phyloP scores from a whole-genome alignment of 2,329 filamentous ascomycete species.

The Stachybotrys echinatus region DNA sequence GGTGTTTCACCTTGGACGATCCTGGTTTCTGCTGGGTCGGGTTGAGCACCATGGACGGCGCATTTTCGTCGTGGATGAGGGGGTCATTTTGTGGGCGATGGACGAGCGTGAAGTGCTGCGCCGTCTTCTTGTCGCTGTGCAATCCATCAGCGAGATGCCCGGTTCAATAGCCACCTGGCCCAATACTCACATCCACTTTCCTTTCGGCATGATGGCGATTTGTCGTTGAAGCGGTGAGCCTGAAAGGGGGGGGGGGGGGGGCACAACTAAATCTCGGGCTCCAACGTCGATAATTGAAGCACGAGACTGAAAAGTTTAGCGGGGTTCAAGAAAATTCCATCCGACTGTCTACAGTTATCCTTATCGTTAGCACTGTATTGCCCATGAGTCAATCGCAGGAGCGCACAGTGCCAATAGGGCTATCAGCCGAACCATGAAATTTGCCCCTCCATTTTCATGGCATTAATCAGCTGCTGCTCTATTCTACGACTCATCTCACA shows the following conservation, averaged over 20 bases:
- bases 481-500: not conserved
- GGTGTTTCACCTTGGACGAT: conserved; percentile 51
- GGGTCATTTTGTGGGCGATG: conserved; percentile 97
- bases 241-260: conserved; percentile 4
- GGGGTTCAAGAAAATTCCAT: conserved; percentile 22
- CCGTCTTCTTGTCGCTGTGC: conserved; percentile 74
- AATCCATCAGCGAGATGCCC: conserved; percentile 6
- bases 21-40: conserved; percentile 44
- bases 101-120: conserved; percentile 89
- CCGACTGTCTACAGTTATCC: conserved; percentile 18
- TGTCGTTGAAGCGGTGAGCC: conserved; percentile 8
- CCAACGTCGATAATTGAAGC: conserved; percentile 14
- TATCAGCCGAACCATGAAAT: conserved; percentile 23
- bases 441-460: conserved; percentile 42
- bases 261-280: conserved; percentile 17
- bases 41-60: conserved; percentile 87
- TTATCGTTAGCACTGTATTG: conserved; percentile 23
- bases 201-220: conserved; percentile 61
- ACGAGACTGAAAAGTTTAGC: conserved; percentile 22
- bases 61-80: conserved; percentile 85
- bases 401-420: conserved; percentile 21
- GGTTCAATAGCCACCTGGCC: not conserved
- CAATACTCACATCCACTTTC: conserved; percentile 59
- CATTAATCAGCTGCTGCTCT: conserved; percentile 33
- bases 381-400: too few species aligned